Evolutionary conservation across 139 green algal genomes (phyloP).

Genomic region (Klebsormidium nitens): DNA sequence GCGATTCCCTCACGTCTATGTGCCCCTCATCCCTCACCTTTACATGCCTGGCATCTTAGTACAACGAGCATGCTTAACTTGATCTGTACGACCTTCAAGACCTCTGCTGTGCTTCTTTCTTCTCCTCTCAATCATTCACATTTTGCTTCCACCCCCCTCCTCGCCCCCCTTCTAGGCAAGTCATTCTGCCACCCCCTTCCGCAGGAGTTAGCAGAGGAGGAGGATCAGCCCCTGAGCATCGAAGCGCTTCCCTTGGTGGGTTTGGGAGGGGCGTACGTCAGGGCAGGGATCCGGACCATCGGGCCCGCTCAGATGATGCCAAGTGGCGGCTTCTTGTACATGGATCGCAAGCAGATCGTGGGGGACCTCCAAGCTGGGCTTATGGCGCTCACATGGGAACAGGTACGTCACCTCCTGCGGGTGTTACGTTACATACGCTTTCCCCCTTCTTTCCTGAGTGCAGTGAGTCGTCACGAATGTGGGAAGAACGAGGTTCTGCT

Average conservation of each 20-base stretch:
- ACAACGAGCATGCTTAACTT: background rate
- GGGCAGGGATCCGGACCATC: constrained; percentile 20
- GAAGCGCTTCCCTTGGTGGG: constrained; percentile 35
- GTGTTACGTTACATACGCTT: too few relatives aligned
- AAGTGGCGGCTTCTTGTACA: constrained; percentile 41
- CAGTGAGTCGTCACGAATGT: too few relatives aligned
- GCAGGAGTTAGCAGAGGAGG: constrained; percentile 16
- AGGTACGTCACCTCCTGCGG: too few relatives aligned
- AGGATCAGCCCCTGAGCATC: constrained; percentile 5
- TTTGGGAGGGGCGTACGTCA: constrained; percentile 25
- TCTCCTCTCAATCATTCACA: background rate
- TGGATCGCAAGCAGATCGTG: constrained; percentile 35
- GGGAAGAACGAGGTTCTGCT: too few relatives aligned
- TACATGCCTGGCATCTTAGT: background rate
- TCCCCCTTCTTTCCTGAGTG: too few relatives aligned
- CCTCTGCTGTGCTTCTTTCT: background rate
- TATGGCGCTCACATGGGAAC: constrained; percentile 15
- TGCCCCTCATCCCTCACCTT: too few relatives aligned
- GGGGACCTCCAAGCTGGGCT: constrained; percentile 30
- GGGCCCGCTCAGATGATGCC: constrained; percentile 35
- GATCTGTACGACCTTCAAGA: background rate
- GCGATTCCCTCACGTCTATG: too few relatives aligned
- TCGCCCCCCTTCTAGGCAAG: background rate
- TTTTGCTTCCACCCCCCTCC: background rate
- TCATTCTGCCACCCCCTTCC: too few relatives aligned